Evolutionary conservation across 2,329 filamentous ascomycete genomes (phyloP).

Genomic region (Paraphaeosphaeria sporulosa): DNA sequence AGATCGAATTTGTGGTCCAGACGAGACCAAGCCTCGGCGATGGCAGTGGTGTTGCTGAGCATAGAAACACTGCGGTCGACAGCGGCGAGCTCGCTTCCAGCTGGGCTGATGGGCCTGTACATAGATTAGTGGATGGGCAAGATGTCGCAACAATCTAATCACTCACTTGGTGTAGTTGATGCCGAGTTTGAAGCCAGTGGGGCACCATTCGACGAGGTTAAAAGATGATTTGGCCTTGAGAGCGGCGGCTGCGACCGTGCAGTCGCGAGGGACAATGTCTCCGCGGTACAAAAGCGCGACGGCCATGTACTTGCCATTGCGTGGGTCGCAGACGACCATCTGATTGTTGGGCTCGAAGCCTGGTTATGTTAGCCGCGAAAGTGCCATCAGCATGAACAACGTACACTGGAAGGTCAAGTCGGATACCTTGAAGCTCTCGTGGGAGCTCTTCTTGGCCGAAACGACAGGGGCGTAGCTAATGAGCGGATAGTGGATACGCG

Average conservation of each 20-base stretch:
- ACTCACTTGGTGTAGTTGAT: constrained; percentile 72
- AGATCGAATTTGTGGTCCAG: constrained; percentile 79
- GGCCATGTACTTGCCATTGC: constrained; percentile 80
- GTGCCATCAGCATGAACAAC: constrained; percentile 18
- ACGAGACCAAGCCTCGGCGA: constrained; percentile 75
- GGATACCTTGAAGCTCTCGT: constrained; percentile 87
- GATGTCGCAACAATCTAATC: background rate
- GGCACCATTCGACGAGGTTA: constrained; percentile 79
- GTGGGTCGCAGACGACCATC: constrained; percentile 78
- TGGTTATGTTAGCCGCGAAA: constrained; percentile 47
- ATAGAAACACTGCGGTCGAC: constrained; percentile 93
- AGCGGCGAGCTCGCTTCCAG: constrained; percentile 95
- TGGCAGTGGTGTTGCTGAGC: constrained; percentile 78
- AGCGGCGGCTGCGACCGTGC: constrained; percentile 69
- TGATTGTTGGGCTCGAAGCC: constrained; percentile 81
- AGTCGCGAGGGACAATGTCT: constrained; percentile 74
- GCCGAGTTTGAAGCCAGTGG: constrained; percentile 77
- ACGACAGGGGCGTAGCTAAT: constrained; percentile 77
- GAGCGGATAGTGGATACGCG: constrained; percentile 76
- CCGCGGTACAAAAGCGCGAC: constrained; percentile 76
- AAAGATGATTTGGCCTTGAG: constrained; percentile 76
- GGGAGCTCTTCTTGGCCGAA: constrained; percentile 76
- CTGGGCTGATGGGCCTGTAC: constrained; percentile 90
- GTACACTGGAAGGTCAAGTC: constrained; percentile 78
- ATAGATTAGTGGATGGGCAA: constrained; percentile 33